Base-by-base conservation (phyloP, 176 grass and related monocot species). In the Musa troglodytarum region DNA sequence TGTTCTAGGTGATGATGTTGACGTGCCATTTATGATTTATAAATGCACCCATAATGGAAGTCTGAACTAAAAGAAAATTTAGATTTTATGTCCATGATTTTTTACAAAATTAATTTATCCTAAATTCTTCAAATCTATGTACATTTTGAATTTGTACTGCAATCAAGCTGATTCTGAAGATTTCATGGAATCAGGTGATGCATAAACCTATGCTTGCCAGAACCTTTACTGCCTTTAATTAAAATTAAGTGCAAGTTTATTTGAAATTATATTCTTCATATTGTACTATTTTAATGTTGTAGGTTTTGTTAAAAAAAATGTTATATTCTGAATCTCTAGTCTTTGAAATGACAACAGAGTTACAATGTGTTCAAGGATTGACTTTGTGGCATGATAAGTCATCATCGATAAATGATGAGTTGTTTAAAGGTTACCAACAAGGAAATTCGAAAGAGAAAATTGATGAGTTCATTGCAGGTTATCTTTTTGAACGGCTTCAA, bases 401-500 rank as follows among this genome's bases (percentile, higher is more conserved):
- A 20, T 87, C 79, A 0, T 14, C 29, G 10, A 72, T 98, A 43
- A 93, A 93, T 81, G 78, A 91, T 22, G 88, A 98, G 58, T 49
- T 98, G 63, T 98, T 85, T 75, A 87, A 75, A 17, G 94, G 90
- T 73, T 98, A 87, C 67, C 81, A 84, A 77, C 83, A 93, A 81
- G 22, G 23, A 68, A 76, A 83, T 81, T 53, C 66, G 58, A 74
- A 43, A 28, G 79, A 58, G 71, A 91, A 87, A 71, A 73, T 76
- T 1, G 93, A 98, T 76, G 90, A 98, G 79, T 98, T 87, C 81
- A 65, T 85, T 74, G 76, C 88, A 80, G 94, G 94, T 98, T 20
- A 86, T 76, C 12, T 71, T 43, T 50, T 73, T 50, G 2, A 52
- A 25, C 21, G 16, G 1, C 11, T 20, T 51, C 16, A 14, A 25